Conservation (phyloP, 768 basidiomycete genomes). For the Psilocybe cyanescens region DNA sequence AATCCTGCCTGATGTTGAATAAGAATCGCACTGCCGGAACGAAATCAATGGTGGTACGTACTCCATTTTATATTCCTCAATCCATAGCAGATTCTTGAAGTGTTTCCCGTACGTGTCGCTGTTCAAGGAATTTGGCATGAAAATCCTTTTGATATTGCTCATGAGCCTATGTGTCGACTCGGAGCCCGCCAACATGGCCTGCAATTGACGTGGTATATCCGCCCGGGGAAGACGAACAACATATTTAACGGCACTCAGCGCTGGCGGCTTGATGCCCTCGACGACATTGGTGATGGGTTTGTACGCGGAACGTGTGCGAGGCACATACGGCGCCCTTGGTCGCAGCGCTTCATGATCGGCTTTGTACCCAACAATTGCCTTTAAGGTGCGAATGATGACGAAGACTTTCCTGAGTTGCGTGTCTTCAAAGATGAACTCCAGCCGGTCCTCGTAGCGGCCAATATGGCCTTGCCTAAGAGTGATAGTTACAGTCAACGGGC, state of each 20-base stretch:
- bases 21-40: background rate
- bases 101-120: conserved; percentile 42
- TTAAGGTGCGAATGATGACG: conserved; percentile 48
- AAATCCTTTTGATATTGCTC: conserved; percentile 32
- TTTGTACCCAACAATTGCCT: conserved; percentile 48
- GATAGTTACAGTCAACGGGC: conserved; percentile 33
- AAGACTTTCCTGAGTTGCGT: conserved; percentile 44
- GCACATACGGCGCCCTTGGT: conserved; percentile 50
- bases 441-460: conserved; percentile 56
- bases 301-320: conserved; percentile 34
- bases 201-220: conserved; percentile 39
- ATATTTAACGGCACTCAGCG: conserved; percentile 46
- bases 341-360: conserved; percentile 48
- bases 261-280: conserved; percentile 45
- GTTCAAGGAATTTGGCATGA: conserved; percentile 44
- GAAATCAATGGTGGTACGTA: conserved; percentile 20
- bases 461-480: conserved; percentile 36
- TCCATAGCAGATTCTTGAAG: conserved; percentile 59
- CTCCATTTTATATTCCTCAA: conserved; percentile 54
- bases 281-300: conserved; percentile 38
- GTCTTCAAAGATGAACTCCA: conserved; percentile 59
- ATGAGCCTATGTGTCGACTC: conserved; percentile 33
- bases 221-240: conserved; percentile 40
- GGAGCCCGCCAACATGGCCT: conserved; percentile 30
- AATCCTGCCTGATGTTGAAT: conserved; percentile 36